Evolutionary conservation across 2,329 filamentous ascomycete genomes (phyloP).

Genomic region (Truncatella angustata): DNA sequence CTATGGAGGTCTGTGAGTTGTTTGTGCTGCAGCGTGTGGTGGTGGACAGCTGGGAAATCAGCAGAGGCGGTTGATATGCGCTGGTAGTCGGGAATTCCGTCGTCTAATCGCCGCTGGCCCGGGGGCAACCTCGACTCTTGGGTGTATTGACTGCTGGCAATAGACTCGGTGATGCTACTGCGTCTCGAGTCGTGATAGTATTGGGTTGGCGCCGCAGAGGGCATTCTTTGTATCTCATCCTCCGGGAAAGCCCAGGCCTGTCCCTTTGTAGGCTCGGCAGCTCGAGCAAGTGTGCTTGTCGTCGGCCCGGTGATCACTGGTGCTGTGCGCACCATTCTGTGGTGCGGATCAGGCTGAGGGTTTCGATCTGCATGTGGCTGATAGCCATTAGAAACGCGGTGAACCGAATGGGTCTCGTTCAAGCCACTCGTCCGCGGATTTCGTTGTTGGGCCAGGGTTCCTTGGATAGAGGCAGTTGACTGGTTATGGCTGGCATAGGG

Average conservation of each 20-base stretch:
- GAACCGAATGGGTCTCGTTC: conserved; percentile 51
- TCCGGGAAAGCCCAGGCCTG: conserved; percentile 84
- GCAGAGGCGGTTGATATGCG: conserved; percentile 48
- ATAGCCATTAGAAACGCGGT: conserved; percentile 65
- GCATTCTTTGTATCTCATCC: conserved; percentile 57
- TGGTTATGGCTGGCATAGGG: conserved; percentile 77
- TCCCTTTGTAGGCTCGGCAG: conserved; percentile 77
- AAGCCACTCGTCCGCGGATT: conserved; percentile 50
- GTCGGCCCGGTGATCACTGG: conserved; percentile 74
- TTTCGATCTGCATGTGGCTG: conserved; percentile 59
- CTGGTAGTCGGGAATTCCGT: conserved; percentile 48
- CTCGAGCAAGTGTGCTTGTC: conserved; percentile 63
- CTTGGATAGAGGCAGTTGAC: conserved; percentile 73
- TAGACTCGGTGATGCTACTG: conserved; percentile 73
- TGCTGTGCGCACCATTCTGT: conserved; percentile 61
- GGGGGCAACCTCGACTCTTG: conserved; percentile 69
- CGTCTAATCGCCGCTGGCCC: conserved; percentile 71
- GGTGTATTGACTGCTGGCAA: conserved; percentile 78
- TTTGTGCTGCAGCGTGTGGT: conserved; percentile 74
- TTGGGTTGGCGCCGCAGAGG: conserved; percentile 44
- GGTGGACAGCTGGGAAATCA: conserved; percentile 63
- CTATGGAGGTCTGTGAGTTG: conserved; percentile 65
- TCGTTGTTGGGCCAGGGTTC: conserved; percentile 65
- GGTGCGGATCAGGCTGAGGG: conserved; percentile 41
- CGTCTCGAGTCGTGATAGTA: conserved; percentile 67